These are phyloP conservation scores for Exophiala spinifera DNA, from an alignment of 2,329 filamentous ascomycete genomes.

Conservation along the genomic window DNA sequence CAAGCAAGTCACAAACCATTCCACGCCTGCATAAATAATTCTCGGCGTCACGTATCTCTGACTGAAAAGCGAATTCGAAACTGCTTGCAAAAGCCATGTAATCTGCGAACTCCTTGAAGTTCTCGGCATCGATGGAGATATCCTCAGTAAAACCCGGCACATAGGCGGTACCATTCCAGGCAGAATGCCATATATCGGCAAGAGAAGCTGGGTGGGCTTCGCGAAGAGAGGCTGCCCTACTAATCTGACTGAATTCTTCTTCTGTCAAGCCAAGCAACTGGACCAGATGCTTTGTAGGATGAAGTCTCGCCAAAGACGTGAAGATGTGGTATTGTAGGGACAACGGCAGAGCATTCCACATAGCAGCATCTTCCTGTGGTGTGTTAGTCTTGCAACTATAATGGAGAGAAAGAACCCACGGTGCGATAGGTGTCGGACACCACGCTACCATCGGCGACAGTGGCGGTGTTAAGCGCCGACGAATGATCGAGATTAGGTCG, in stretches of 20 bases:
- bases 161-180: background rate
- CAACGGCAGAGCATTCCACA: constrained; percentile 15
- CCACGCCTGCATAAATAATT: constrained; percentile 5
- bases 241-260: constrained; percentile 8
- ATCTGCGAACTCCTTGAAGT: constrained; percentile 14
- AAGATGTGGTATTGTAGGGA: constrained; percentile 22
- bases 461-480: too few species aligned
- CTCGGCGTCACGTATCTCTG: constrained; percentile 9
- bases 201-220: constrained; percentile 4
- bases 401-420: too few species aligned
- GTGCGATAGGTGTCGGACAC: too few species aligned
- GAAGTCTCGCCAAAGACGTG: background rate
- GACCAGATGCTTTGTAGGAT: background rate
- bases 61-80: constrained; percentile 14
- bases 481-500: too few species aligned
- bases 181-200: constrained; percentile 11
- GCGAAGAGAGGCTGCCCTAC: constrained; percentile 4
- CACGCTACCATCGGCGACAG: too few species aligned
- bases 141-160: background rate
- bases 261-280: constrained; percentile 14
- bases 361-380: background rate
- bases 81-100: constrained; percentile 20
- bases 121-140: constrained; percentile 12
- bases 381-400: background rate
- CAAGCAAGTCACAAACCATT: constrained; percentile 8